A percentile compares a stretch with the other conserved stretches of the same genome.
These are phyloP conservation scores for Tilletia setariae DNA, from an alignment of 1,284 basidiomycete species.

Conservation along the genomic window DNA sequence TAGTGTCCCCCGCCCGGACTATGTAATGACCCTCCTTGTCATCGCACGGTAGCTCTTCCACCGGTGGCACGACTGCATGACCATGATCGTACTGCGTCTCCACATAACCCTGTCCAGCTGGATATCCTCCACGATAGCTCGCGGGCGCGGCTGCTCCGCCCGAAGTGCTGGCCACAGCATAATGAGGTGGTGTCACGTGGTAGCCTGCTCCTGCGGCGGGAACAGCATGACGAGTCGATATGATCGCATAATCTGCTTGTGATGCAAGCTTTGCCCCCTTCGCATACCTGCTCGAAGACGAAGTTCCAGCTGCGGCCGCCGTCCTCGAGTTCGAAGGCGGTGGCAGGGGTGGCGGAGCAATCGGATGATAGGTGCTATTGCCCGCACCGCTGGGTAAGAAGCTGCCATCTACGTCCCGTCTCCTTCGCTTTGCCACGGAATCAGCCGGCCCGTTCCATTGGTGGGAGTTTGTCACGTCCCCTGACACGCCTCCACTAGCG, in stretches of 20 bases:
- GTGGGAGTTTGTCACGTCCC: background rate
- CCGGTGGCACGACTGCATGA: slow-evolving; percentile 19
- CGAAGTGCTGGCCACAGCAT: background rate
- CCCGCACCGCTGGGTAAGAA: background rate
- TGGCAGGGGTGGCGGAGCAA: background rate
- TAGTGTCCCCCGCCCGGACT: slow-evolving; percentile 49
- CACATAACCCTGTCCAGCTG: slow-evolving; percentile 13
- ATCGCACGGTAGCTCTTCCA: slow-evolving; percentile 29
- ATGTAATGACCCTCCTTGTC: slow-evolving; percentile 58
- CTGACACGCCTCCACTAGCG: slow-evolving; percentile 20
- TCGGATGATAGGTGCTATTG: background rate
- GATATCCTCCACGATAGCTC: slow-evolving; percentile 11
- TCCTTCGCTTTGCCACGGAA: slow-evolving; percentile 11
- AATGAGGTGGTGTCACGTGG: background rate
- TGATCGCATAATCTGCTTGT: background rate
- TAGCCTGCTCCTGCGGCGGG: slow-evolving; percentile 5
- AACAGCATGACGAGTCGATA: background rate
- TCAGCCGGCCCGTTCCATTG: slow-evolving; percentile 5
- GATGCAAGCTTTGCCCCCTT: background rate
- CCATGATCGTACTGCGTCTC: slow-evolving; percentile 14
- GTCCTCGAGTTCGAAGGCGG: background rate
- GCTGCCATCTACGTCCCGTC: slow-evolving; percentile 13
- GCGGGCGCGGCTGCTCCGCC: background rate
- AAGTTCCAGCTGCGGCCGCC: background rate
- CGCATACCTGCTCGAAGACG: slow-evolving; percentile 2